A percentile compares a stretch with the other conserved stretches of the same genome.
phyloP scores from a whole-genome alignment of 2,329 filamentous ascomycete species.

The Pseudogymnoascus sp. region DNA sequence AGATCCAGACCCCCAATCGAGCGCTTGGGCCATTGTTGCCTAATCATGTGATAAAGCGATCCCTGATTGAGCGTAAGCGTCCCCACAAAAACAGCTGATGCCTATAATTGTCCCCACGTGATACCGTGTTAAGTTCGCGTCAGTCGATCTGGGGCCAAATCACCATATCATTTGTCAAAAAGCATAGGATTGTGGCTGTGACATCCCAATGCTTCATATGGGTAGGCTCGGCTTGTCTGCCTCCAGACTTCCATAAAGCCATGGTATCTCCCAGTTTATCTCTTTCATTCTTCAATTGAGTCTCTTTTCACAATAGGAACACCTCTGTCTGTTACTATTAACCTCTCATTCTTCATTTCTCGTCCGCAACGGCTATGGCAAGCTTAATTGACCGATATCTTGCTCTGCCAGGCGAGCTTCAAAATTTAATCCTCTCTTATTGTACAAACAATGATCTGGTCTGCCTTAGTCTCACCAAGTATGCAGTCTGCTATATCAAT shows the following conservation, averaged over 20 bases:
- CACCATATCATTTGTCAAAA: background rate
- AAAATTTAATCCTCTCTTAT: background rate
- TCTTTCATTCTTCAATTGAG: background rate
- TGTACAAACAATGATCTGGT: background rate
- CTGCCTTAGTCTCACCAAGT: background rate
- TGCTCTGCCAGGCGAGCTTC: constrained; percentile 2
- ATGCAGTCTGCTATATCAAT: background rate
- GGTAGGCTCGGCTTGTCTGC: background rate
- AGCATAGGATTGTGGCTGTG: background rate
- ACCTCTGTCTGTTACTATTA: background rate
- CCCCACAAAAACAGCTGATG: background rate
- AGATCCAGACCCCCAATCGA: too few relatives aligned
- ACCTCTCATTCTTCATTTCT: background rate
- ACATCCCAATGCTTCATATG: background rate
- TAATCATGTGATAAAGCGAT: background rate
- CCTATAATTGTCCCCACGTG: background rate
- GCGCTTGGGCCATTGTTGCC: background rate
- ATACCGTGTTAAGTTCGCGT: constrained; percentile 2
- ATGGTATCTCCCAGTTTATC: background rate
- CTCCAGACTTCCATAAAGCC: background rate
- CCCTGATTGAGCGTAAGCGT: background rate
- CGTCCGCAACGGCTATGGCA: background rate
- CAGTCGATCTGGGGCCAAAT: background rate
- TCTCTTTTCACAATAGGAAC: background rate
- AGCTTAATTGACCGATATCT: background rate